Conservation (phyloP, 768 basidiomycete genomes). For the Tephrocybe sp. region DNA sequence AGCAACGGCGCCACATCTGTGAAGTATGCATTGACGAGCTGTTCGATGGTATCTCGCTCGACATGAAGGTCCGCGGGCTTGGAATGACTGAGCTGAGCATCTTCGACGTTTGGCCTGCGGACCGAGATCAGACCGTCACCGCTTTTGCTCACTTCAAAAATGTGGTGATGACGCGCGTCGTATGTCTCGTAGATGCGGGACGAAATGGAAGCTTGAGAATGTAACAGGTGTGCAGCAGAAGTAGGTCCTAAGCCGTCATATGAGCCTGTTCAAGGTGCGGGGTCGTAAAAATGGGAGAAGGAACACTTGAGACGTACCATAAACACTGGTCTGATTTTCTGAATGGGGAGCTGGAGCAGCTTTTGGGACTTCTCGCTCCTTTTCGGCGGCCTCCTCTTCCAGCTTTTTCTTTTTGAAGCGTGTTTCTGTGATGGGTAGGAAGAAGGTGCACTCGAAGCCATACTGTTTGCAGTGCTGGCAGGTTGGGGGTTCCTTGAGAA, state of each 20-base stretch:
- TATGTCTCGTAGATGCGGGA: conserved; percentile 83
- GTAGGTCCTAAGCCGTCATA: conserved; percentile 74
- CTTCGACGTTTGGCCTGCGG: conserved; percentile 57
- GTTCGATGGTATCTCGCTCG: conserved; percentile 75
- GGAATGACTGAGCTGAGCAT: conserved; percentile 50
- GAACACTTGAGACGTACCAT: conserved; percentile 40
- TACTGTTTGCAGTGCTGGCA: conserved; percentile 97
- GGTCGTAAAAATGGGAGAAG: conserved; percentile 12
- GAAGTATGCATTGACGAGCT: conserved; percentile 90
- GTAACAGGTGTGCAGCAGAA: conserved; percentile 79
- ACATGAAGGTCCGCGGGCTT: conserved; percentile 71
- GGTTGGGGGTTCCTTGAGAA: conserved; percentile 58
- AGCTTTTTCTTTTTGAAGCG: conserved; percentile 95
- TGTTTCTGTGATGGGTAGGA: conserved; percentile 97
- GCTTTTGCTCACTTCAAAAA: conserved; percentile 77
- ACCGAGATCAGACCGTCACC: conserved; percentile 90
- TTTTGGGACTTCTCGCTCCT: conserved; percentile 37
- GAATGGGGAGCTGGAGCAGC: conserved; percentile 39
- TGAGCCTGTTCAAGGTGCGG: conserved; percentile 35
- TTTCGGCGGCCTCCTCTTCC: conserved; percentile 60
- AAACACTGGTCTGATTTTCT: conserved; percentile 52
- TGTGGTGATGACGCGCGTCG: conserved; percentile 84
- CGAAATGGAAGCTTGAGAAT: conserved; percentile 85
- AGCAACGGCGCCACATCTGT: conserved; percentile 83
- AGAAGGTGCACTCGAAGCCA: conserved; percentile 92